Percentiles rank a stretch among this genome's conserved stretches.
Conservation (phyloP, 2,329 filamentous ascomycete species). For the Rhinocladiella mackenziei region DNA sequence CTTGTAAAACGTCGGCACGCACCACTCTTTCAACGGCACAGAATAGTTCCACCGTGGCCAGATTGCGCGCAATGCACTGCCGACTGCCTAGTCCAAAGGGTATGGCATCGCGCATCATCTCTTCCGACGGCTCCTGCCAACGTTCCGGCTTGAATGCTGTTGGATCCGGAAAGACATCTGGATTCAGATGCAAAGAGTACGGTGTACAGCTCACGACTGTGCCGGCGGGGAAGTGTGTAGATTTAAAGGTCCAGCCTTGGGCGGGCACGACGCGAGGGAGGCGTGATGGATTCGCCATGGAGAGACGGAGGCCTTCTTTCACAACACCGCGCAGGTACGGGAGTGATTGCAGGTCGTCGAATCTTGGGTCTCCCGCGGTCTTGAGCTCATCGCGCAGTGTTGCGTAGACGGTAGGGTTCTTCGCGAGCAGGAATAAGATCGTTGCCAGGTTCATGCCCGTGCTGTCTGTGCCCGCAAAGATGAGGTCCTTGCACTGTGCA, state of each 20-base stretch:
- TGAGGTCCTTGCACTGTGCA: constrained; percentile 31
- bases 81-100: constrained; percentile 49
- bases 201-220: constrained; percentile 46
- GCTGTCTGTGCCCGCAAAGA: constrained; percentile 53
- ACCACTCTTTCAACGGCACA: constrained; percentile 44
- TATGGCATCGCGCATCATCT: constrained; percentile 45
- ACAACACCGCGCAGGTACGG: constrained; percentile 49
- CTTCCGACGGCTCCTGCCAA: constrained; percentile 42
- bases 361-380: constrained; percentile 15
- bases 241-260: constrained; percentile 37
- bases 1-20: constrained; percentile 43
- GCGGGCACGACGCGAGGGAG: constrained; percentile 48
- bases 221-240: constrained; percentile 40
- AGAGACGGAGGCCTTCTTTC: constrained; percentile 49
- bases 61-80: constrained; percentile 49
- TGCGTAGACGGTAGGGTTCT: constrained; percentile 40
- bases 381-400: constrained; percentile 20
- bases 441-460: constrained; percentile 51
- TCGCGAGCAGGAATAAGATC: constrained; percentile 45
- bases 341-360: constrained; percentile 36
- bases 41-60: constrained; percentile 46
- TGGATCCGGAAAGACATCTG: constrained; percentile 43
- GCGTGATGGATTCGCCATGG: constrained; percentile 50
- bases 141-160: constrained; percentile 46
- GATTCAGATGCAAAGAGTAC: constrained; percentile 47